Evolutionary conservation across 1,139 yeast species (phyloP).

Genomic region (Geotrichum candidum): DNA sequence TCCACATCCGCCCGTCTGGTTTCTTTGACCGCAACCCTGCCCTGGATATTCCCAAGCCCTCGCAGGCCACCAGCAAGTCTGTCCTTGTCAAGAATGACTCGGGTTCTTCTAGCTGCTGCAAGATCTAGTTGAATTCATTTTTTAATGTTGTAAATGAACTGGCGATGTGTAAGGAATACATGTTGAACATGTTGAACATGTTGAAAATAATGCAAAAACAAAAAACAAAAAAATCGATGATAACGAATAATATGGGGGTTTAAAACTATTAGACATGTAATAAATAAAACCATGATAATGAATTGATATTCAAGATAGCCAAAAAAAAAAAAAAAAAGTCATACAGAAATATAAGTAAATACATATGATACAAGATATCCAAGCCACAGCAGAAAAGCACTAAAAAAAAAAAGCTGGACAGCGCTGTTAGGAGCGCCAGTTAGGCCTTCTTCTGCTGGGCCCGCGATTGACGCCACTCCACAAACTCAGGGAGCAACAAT

Average conservation of each 20-base stretch:
- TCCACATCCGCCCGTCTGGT: slow-evolving; percentile 65
- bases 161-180: no score
- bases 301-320: not conserved
- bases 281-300: no score
- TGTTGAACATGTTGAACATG: no score
- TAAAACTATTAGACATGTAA: no score
- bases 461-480: slow-evolving; percentile 48
- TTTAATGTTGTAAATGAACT: no score
- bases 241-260: not conserved
- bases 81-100: slow-evolving; percentile 31
- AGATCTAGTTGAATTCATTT: not conserved
- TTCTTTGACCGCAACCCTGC: slow-evolving; percentile 83
- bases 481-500: slow-evolving; percentile 51
- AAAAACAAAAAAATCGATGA: no score
- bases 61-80: slow-evolving; percentile 68
- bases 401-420: not conserved
- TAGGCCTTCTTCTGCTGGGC: not conserved
- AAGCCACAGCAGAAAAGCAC: no score
- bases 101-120: slow-evolving; percentile 8
- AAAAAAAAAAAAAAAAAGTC: not conserved
- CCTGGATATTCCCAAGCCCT: slow-evolving; percentile 71
- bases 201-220: no score
- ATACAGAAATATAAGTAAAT: not conserved
- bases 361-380: not conserved
- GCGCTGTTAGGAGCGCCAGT: not conserved